Conservation (phyloP, 2,329 filamentous ascomycete species). For the Ophiostoma fasciatum region DNA sequence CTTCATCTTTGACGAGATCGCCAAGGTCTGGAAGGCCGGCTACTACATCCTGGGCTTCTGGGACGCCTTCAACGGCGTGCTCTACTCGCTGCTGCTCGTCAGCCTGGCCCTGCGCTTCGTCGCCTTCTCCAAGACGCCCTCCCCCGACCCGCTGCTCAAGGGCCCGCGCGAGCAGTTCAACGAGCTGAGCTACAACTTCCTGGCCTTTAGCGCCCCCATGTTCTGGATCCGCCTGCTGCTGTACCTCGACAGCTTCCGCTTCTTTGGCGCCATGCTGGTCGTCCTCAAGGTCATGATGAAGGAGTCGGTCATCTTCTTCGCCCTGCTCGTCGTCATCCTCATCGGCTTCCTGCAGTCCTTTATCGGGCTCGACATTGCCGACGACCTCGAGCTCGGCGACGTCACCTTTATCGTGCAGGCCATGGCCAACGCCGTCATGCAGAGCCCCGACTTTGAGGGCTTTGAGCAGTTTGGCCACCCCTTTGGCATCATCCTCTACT, state of each 20-base stretch:
- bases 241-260: constrained; percentile 84
- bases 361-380: constrained; percentile 73
- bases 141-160: constrained; percentile 18
- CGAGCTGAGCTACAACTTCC: constrained; percentile 77
- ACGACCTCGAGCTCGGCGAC: constrained; percentile 55
- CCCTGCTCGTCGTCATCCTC: constrained; percentile 69
- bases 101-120: constrained; percentile 70
- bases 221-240: constrained; percentile 90
- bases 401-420: constrained; percentile 60
- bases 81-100: constrained; percentile 65
- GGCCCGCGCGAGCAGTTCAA: constrained; percentile 51
- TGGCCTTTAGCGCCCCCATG: constrained; percentile 88
- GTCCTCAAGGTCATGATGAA: constrained; percentile 94
- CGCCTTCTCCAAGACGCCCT: constrained; percentile 45
- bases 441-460: constrained; percentile 73
- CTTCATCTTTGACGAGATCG: constrained; percentile 74
- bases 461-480: constrained; percentile 87
- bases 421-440: constrained; percentile 85
- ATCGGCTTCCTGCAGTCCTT: constrained; percentile 88
- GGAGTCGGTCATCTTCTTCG: constrained; percentile 91
- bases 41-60: constrained; percentile 87
- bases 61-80: constrained; percentile 81
- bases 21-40: constrained; percentile 91
- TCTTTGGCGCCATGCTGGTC: constrained; percentile 97
- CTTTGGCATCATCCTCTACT: constrained; percentile 91